Evolutionary conservation across 2,329 filamentous ascomycete species (phyloP).

Genomic region (Blastomyces gilchristii): DNA sequence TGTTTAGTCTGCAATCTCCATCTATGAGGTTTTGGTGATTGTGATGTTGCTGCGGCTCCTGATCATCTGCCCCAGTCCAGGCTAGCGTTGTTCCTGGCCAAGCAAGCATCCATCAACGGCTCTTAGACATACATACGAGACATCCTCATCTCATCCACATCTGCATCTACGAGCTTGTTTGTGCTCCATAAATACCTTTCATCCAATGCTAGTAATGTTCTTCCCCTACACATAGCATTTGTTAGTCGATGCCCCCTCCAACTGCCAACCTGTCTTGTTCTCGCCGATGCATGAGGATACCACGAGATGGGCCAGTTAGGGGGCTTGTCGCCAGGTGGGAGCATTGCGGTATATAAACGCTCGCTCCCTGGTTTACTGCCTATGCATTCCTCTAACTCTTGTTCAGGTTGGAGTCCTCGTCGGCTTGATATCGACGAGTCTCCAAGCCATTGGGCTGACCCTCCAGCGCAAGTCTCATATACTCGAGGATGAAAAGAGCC

Average conservation of each 20-base stretch:
- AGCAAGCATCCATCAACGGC: neutral
- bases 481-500: slow-evolving; percentile 85
- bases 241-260: slow-evolving; percentile 24
- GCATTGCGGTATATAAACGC: slow-evolving; percentile 53
- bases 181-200: neutral
- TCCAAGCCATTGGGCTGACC: slow-evolving; percentile 90
- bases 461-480: slow-evolving; percentile 97
- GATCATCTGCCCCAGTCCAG: neutral
- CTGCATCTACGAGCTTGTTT: no score
- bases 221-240: neutral
- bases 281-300: slow-evolving; percentile 29
- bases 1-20: neutral
- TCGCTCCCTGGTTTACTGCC: neutral
- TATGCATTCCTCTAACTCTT: neutral
- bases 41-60: neutral
- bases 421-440: slow-evolving; percentile 82
- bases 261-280: slow-evolving; percentile 25
- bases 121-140: neutral
- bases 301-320: slow-evolving; percentile 57
- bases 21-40: neutral
- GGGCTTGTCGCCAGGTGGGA: slow-evolving; percentile 67
- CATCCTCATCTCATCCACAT: neutral
- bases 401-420: slow-evolving; percentile 79
- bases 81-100: neutral
- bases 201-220: neutral